phyloP scores from a whole-genome alignment of 192 early-diverging fungal genomes.

The Spizellomyces punctatus region DNA sequence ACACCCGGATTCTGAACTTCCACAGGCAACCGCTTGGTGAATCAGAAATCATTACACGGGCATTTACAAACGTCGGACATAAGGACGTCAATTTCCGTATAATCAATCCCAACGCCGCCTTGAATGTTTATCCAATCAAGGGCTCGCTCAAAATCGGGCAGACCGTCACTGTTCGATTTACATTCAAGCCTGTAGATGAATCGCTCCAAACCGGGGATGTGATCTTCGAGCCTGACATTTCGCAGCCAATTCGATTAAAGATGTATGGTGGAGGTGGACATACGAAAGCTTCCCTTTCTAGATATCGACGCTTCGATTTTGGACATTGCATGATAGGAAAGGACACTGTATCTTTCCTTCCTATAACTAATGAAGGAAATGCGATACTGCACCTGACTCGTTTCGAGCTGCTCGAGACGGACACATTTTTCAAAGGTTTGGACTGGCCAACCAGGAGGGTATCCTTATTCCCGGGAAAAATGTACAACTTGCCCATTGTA shows the following conservation, averaged over 20 bases:
- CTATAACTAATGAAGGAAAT: conserved; percentile 68
- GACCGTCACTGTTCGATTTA: conserved; percentile 51
- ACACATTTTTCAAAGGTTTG: conserved; percentile 61
- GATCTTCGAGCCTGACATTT: conserved; percentile 62
- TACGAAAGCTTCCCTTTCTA: conserved; percentile 55
- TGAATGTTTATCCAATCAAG: conserved; percentile 46
- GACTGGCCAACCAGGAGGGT: conserved; percentile 55
- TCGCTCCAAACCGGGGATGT: conserved; percentile 52
- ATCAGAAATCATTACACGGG: conserved; percentile 51
- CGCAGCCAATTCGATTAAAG: conserved; percentile 62
- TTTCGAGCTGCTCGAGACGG: conserved; percentile 58
- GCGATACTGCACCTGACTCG: conserved; percentile 60
- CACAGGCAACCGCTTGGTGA: conserved; percentile 63
- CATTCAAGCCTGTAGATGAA: conserved; percentile 58
- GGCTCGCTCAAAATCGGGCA: conserved; percentile 57
- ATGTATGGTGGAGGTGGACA: conserved; percentile 64
- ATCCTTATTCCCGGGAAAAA: conserved; percentile 57
- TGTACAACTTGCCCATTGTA: conserved; percentile 60
- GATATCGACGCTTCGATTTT: conserved; percentile 65
- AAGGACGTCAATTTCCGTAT: conserved; percentile 54
- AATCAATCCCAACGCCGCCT: conserved; percentile 46
- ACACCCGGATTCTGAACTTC: conserved; percentile 61
- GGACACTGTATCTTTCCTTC: conserved; percentile 58
- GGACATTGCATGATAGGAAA: conserved; percentile 72
- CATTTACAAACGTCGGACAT: conserved; percentile 65